Base-by-base conservation (phyloP, 2,329 filamentous ascomycete genomes). In the Fusarium sp. region DNA sequence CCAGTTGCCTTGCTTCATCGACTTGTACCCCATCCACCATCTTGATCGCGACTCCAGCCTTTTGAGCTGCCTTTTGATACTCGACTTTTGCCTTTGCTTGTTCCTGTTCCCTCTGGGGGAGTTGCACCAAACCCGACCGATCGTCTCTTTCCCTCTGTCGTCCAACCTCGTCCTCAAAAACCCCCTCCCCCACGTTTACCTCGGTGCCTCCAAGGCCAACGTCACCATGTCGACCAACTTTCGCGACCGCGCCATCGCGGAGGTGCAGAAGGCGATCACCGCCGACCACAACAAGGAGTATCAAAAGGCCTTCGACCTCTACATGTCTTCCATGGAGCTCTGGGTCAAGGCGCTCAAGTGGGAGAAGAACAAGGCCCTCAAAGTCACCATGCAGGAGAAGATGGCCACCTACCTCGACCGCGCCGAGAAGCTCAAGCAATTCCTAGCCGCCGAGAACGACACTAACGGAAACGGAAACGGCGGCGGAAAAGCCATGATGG, bases 321-420 rank as follows among this genome's bases (percentile, higher is more conserved):
- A 99, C 87, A 97, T 97, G 84, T 90, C 93, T 72, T 91, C 95
- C 50, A 91, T 99, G 73, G 95, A 99, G 82, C 89, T 98, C 59
- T 99, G 98, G 85, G 97, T 99, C 92, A 91, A 98, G 64, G 96
- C 96, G 32, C 86, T 99, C 62, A 99, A 99, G 85, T 99, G 95
- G 95, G 96, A 99, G 83, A 99, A 98, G 87, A 98, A 97, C 82
- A 89, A 92, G 67, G 95, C 94, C 74, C 94, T 93, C 68, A 98
- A 98, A 84, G 94, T 96, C 77, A 97, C 97, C 88, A 97, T 99
- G 79, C 91, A 96, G 72, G 89, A 92, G 73, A 98, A 98, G 84
- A 94, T 94, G 20, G 92, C 86, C 73, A 95, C 97, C 78, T 99
- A 99, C 85, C 97, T 99, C 91, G 95, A 97, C 81, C 93, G 96